phyloP scores from a whole-genome alignment of 805 yeast species.

The Kurtzmaniella cleridarum region DNA sequence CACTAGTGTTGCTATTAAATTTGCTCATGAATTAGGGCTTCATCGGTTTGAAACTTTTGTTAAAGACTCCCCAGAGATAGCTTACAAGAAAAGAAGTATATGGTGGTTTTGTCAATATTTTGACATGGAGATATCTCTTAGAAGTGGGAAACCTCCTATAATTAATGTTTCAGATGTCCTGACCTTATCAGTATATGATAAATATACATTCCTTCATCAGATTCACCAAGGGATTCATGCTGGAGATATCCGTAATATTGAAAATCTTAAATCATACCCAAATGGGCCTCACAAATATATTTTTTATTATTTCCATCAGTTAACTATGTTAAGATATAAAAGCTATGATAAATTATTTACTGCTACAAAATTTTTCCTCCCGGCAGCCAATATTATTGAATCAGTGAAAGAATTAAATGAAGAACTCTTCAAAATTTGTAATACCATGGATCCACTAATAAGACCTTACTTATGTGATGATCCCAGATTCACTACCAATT shows the following conservation, averaged over 20 bases:
- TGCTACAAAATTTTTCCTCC: constrained; percentile 18
- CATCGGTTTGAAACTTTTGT: constrained; percentile 29
- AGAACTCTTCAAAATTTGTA: constrained; percentile 22
- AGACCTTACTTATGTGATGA: constrained; percentile 31
- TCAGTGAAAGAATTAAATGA: constrained; percentile 21
- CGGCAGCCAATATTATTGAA: constrained; percentile 14
- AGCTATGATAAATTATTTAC: constrained; percentile 27
- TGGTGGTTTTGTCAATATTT: constrained; percentile 36
- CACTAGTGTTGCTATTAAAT: constrained; percentile 29
- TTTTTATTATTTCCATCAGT: constrained; percentile 4
- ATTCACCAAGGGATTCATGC: neutral
- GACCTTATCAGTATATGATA: constrained; percentile 19
- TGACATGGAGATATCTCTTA: constrained; percentile 34
- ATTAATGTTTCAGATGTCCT: constrained; percentile 28
- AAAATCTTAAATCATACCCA: neutral
- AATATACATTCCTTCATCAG: neutral
- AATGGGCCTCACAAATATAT: constrained; percentile 4
- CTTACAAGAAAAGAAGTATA: constrained; percentile 17
- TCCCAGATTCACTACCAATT: constrained; percentile 17
- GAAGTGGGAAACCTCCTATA: constrained; percentile 36
- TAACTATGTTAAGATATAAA: constrained; percentile 24
- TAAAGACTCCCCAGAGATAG: constrained; percentile 17
- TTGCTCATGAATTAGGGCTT: constrained; percentile 38
- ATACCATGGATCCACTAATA: constrained; percentile 10
- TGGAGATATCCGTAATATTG: neutral